Percentiles rank a stretch among this genome's conserved stretches.
These are phyloP conservation scores for Helicostylum pulchrum DNA, from an alignment of 192 early-diverging fungal species.

Conservation along the genomic window DNA sequence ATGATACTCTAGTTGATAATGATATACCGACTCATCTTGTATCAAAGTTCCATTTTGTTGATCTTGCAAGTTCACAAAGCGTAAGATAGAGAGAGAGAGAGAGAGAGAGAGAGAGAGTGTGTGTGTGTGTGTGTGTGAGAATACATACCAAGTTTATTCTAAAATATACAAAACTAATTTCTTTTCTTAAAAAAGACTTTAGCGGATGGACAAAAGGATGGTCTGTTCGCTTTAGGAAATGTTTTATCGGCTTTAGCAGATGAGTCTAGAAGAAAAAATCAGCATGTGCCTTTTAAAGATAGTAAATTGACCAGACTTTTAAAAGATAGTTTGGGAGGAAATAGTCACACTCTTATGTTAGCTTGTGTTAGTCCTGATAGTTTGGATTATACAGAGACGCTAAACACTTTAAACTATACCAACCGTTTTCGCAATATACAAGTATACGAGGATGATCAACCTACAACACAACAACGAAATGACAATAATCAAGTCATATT, in stretches of 20 bases:
- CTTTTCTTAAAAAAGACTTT: conserved; percentile 14
- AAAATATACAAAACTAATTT: conserved; percentile 6
- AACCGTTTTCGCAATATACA: conserved; percentile 94
- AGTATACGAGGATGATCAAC: conserved; percentile 26
- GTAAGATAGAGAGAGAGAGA: conserved; percentile 44
- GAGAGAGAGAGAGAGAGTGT: not conserved
- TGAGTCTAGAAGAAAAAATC: conserved; percentile 43
- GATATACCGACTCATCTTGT: conserved; percentile 12
- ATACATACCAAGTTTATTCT: not conserved
- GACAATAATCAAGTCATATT: conserved; percentile 42
- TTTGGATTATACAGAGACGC: conserved; percentile 76
- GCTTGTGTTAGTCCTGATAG: conserved; percentile 87
- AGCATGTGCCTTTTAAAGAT: conserved; percentile 93
- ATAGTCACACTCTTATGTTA: conserved; percentile 88
- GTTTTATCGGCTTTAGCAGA: conserved; percentile 96
- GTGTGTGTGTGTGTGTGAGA: too few relatives aligned
- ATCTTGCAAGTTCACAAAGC: conserved; percentile 95
- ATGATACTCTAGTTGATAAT: conserved; percentile 35
- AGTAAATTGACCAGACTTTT: conserved; percentile 93
- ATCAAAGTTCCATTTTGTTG: conserved; percentile 96
- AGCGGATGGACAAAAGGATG: conserved; percentile 62
- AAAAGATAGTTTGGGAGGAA: conserved; percentile 95
- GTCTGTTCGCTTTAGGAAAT: conserved; percentile 97
- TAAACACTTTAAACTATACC: conserved; percentile 98
- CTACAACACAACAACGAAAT: conserved; percentile 34